Evolutionary conservation across 2,329 filamentous ascomycete genomes (phyloP).

Genomic region (Neonectria sp.): DNA sequence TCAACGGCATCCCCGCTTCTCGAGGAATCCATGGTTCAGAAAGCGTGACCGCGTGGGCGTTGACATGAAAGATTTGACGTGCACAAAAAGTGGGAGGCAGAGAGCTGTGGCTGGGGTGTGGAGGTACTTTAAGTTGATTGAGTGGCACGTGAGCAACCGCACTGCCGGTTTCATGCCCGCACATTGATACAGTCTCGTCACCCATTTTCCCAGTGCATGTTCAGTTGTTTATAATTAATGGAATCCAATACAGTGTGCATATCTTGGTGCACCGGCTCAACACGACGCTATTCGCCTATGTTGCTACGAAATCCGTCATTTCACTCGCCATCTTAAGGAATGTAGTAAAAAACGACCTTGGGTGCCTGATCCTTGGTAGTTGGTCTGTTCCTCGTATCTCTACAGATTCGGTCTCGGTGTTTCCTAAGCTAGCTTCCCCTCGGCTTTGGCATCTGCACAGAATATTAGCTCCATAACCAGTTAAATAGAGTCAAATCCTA

Average conservation of each 20-base stretch:
- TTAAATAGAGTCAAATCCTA: slow-evolving; percentile 51
- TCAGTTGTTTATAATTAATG: slow-evolving; percentile 31
- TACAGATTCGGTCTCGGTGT: slow-evolving; percentile 24
- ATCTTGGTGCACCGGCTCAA: slow-evolving; percentile 14
- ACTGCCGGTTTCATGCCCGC: neutral
- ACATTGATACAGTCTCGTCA: neutral
- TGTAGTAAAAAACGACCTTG: slow-evolving; percentile 10
- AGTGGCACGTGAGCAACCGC: slow-evolving; percentile 3
- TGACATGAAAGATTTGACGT: neutral
- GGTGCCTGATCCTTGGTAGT: slow-evolving; percentile 7
- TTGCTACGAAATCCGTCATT: slow-evolving; percentile 24
- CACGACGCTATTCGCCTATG: slow-evolving; percentile 16
- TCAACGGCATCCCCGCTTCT: neutral
- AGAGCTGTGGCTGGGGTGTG: neutral
- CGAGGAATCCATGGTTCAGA: slow-evolving; percentile 14
- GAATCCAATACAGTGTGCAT: slow-evolving; percentile 23
- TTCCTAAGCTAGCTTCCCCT: slow-evolving; percentile 75
- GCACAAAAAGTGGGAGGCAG: neutral
- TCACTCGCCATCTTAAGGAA: slow-evolving; percentile 23
- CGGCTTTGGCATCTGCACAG: slow-evolving; percentile 76
- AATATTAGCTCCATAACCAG: slow-evolving; percentile 37
- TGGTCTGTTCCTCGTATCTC: slow-evolving; percentile 27
- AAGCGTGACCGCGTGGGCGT: neutral
- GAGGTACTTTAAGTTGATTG: neutral
- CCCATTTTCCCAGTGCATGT: neutral